Base-by-base conservation (phyloP, 2,329 filamentous ascomycete species). In the Colletotrichum simmondsii region DNA sequence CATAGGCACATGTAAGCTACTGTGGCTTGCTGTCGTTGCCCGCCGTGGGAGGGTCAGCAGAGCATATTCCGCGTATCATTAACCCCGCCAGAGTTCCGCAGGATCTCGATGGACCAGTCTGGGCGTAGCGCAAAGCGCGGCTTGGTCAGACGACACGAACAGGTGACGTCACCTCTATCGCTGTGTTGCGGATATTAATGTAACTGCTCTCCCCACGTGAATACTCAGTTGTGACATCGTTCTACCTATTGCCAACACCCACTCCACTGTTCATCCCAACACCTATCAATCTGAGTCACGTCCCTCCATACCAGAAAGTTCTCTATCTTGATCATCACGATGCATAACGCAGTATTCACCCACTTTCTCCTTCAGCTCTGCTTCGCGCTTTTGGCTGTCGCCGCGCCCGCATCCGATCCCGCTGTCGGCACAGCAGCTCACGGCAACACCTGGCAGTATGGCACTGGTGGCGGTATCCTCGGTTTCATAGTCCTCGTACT, bases 401-500 rank as follows among this genome's bases (percentile, higher is more conserved):
- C 88, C 10, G 87, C 87, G 7, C 86, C 82, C 10, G 81, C 87
- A 28, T 87, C 82, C 35, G 81, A 87, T 26, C 88, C 87, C 2
- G 86, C 87, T 61, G 71, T 86, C 42, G 81, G 79, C 16, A 80
- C 82, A 8, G 81, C 80, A 24, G 78, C 75, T 26, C 76, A 79
- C 56, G 80, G 80, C 37, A 84, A 87, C 75, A 80, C 87, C 11
- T 90, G 87, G 87, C 86, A 90, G 68, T 91, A 89, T 60, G 90
- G 90, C 53, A 88, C 88, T 2, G 89, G 90, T 30, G 91, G 91
- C 19, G 90, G 91, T 2, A 85, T 92, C 46, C 60, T 91, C 7
- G 90, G 90, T 1, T 88, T 92, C 76, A 87, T 92, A 67, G 84
- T 92, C 4, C 80, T 92, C 30, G 81, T 92, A 16, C 83, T 92